Base-by-base conservation (phyloP, 2,329 filamentous ascomycete genomes). In the Scopulariopsis brevicaulis region DNA sequence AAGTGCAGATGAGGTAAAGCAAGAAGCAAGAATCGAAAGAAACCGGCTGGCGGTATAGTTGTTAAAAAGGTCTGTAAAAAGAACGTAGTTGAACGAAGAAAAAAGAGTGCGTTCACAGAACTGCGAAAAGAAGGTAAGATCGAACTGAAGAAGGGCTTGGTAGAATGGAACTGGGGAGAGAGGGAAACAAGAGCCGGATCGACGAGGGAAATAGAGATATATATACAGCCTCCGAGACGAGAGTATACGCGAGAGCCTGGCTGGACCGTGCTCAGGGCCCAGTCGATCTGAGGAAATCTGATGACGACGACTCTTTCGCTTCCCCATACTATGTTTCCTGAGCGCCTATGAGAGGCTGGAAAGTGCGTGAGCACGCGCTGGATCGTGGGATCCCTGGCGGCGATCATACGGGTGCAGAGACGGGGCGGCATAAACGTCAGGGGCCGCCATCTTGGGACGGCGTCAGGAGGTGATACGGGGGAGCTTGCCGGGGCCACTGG, bases 31-130 rank as follows among this genome's bases (percentile, higher is more conserved):
- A 59, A 62, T 60, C 54, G 62, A 62, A 28, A 46, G 24, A 12
- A 53, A 57, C 63, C 63, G 63, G 60, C 62, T 22, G 63, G 63
- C 63, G 62, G 63, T 56, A 53, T 60, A 53, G 28, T 32, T 58
- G 56, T 15, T 35, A 43, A 46, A 46, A 46, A 57, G 28, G 43
- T 53, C 51, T 34, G 15, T 32, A 57, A 40, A 57, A 43, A 53
- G 55, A 50, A 50, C 52, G 52, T 54, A 53, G 54, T 43, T 24
- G 37, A 28, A 32, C 15, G 22, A 46, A 46, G 32, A 32, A 34
- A 35, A 34, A 58, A 35, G 52, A 58, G 54, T 40, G 67, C 70
- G 70, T 70, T 72, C 69, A 65, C 70, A 71, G 69, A 72, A 72
- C 70, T 68, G 63, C 64, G 64, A 67, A 63, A 60, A 60, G 52